Percentiles rank a stretch among this genome's conserved stretches.
Conservation (phyloP, 2,329 filamentous ascomycete genomes). For the Hirsutella minnesotensis region DNA sequence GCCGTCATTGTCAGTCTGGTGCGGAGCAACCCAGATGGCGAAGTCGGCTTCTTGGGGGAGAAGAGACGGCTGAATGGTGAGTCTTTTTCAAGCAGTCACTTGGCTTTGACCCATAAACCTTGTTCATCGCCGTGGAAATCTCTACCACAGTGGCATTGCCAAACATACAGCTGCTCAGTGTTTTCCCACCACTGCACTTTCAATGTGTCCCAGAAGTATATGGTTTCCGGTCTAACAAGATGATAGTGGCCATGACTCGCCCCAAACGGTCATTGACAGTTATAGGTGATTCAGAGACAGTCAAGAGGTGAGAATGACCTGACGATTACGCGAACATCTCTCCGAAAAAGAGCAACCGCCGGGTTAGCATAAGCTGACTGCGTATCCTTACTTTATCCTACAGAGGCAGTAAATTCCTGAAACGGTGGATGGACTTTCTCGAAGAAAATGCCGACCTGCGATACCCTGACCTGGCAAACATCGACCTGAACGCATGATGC, state of each 20-base stretch:
- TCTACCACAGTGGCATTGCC: too few species aligned
- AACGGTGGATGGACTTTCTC: slow-evolving; percentile 81
- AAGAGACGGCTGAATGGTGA: slow-evolving; percentile 85
- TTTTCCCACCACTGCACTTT: too few species aligned
- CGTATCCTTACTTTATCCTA: background rate
- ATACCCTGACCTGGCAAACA: slow-evolving; percentile 58
- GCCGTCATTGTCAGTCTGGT: slow-evolving; percentile 90
- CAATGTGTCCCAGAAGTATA: too few species aligned
- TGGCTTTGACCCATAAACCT: background rate
- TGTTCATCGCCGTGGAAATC: background rate
- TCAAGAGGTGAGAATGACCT: slow-evolving; percentile 76
- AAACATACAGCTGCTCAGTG: background rate
- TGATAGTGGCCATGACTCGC: slow-evolving; percentile 97
- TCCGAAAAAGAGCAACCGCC: background rate
- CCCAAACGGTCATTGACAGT: slow-evolving; percentile 83
- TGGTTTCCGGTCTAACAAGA: too few species aligned
- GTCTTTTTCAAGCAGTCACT: slow-evolving; percentile 11
- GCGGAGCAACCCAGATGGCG: slow-evolving; percentile 72
- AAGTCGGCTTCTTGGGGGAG: slow-evolving; percentile 89
- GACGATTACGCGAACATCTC: too few species aligned
- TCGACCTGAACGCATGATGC: slow-evolving; percentile 12
- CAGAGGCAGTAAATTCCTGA: slow-evolving; percentile 77
- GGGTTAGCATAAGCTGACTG: slow-evolving; percentile 12
- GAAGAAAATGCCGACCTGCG: slow-evolving; percentile 84
- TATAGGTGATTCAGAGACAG: slow-evolving; percentile 89